A percentile compares a stretch with the other conserved stretches of the same genome.
phyloP scores from a whole-genome alignment of 495 filamentous ascomycete genomes.

The Hypoxylon rickii region DNA sequence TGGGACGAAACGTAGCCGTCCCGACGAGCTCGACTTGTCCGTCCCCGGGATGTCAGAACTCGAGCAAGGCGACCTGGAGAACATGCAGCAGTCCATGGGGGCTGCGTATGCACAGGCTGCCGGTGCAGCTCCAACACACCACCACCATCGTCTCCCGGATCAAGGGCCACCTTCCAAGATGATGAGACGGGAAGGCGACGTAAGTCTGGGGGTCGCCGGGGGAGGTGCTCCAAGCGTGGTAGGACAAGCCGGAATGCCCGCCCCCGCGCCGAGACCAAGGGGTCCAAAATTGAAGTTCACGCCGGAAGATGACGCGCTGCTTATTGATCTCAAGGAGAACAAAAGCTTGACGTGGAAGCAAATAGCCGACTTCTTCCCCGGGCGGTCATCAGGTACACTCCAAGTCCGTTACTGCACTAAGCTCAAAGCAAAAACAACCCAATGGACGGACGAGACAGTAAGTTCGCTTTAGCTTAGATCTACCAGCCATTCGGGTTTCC shows the following conservation, averaged over 20 bases:
- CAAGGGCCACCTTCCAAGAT: constrained; percentile 63
- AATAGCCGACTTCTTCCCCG: constrained; percentile 92
- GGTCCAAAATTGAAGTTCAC: constrained; percentile 91
- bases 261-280: constrained; percentile 72
- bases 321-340: constrained; percentile 89
- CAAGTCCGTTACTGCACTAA: constrained; percentile 95
- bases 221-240: constrained; percentile 71
- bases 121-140: constrained; percentile 58
- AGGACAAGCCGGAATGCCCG: constrained; percentile 81
- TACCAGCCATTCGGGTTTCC: constrained; percentile 6
- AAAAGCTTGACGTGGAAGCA: constrained; percentile 94
- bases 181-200: constrained; percentile 56
- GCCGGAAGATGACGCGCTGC: constrained; percentile 79
- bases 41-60: constrained; percentile 54
- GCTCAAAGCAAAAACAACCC: constrained; percentile 86
- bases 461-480: constrained; percentile 41
- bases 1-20: constrained; percentile 52
- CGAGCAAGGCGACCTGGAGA: constrained; percentile 53
- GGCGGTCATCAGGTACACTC: constrained; percentile 81
- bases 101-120: constrained; percentile 48
- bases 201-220: constrained; percentile 43
- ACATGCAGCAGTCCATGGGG: constrained; percentile 55
- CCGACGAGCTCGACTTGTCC: constrained; percentile 56
- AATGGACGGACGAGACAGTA: constrained; percentile 91
- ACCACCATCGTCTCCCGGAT: constrained; percentile 74